Base-by-base conservation (phyloP, 2,329 filamentous ascomycete species). In the Aureobasidium lini region DNA sequence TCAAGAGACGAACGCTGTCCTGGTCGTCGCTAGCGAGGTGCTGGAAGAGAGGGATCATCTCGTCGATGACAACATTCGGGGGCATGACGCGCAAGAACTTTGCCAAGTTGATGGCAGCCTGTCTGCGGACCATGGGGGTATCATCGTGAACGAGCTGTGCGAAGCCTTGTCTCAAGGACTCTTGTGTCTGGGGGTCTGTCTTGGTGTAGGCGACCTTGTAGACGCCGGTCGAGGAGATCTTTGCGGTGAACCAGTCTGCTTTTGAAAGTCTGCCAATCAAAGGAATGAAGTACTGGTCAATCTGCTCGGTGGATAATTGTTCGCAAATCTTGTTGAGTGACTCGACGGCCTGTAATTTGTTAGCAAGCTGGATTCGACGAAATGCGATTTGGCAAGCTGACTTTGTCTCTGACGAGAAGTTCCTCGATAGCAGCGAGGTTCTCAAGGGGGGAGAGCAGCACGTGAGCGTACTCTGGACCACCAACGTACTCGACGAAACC, bases 201-300 rank as follows among this genome's bases (percentile, higher is more conserved):
- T 95, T 95, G 69, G 86, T 88, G 80, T 99, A 99, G 65, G 94
- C 93, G 50, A 86, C 84, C 72, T 89, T 94, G 79, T 93, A 99
- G 64, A 99, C 87, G 64, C 94, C 94, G 65, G 93, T 96, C 63
- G 93, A 94, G 34, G 94, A 99, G 65, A 99, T 94, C 79, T 97
- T 99, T 65, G 94, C 97, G 60, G 94, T 99, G 76, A 99, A 99
- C 94, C 94, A 99, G 78, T 99, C 94, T 76, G 94, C 94, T 83
- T 97, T 99, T 65, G 94, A 95, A 63, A 99, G 89, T 72, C 94
- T 90, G 71, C 95, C 84, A 62, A 92, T 92, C 71, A 99, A 87
- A 63, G 94, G 94, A 67, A 99, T 93, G 78, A 97, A 97, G 77
- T 92, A 89, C 70, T 96, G 90, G 80, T 99, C 94, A 72, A 97